Base-by-base conservation (phyloP, 2,329 filamentous ascomycete genomes). In the Sclerotinia nivalis region DNA sequence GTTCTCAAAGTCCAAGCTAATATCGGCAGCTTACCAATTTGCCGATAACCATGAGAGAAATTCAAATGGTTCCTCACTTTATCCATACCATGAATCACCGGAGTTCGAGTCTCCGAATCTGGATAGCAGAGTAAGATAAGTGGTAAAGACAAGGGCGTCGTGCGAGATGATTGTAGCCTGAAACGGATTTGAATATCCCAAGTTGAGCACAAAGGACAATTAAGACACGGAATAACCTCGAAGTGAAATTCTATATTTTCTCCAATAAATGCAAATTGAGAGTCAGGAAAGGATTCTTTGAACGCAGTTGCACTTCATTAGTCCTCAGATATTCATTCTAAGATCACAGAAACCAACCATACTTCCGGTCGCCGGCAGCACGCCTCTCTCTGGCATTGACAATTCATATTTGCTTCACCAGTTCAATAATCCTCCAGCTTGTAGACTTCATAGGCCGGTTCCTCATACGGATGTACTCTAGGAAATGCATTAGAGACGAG, bases 381-480 rank as follows among this genome's bases (percentile, higher is more conserved):
- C 12, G n/a, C n/a, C 45, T 34, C 28, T 49, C 43, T 28, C 31
- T 31, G 20, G 40, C 47, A 20, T 15, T 28, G 34, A 52, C 15
- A 18, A 49, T 13, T 10, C 22, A 12, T 12, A 50, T 25, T n/a
- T 2, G 15, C 45, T 52, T 52, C 31, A 20, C 31, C 13, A 25
- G 25, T 6, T 52, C 8, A 64, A 40, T 50, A 84, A 70, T 84
- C 81, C 74, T 86, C 84, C 71, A 85, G 47, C 76, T 80, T 84
- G 71, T 79, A 80, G 7, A 86, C 83, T 20, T 83, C 78, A 73
- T 86, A 86, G 0, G 82, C 81, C 4, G 81, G 81, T 71, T 85
- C 83, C 72, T 86, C 84, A 67, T 86, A 87, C 1, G 84, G 84
- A 77, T 86, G 85, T 28, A 74, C 73, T 61, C 76, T 77, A 62